phyloP scores from a whole-genome alignment of 75 land plant species.

The Selaginella tamariscina region DNA sequence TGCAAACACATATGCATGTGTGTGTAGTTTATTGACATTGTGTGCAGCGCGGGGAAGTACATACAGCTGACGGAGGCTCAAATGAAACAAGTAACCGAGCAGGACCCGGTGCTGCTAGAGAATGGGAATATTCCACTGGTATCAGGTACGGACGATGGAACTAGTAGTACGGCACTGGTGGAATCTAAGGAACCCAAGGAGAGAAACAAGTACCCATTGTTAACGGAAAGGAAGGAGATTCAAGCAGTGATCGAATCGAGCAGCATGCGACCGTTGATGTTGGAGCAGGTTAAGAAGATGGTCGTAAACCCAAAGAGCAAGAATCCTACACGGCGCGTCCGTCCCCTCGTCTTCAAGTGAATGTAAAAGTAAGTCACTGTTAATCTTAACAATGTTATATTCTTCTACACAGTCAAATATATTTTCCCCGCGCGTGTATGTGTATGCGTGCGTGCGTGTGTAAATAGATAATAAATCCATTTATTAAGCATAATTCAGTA shows the following conservation, averaged over 20 bases:
- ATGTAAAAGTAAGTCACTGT: too few relatives aligned
- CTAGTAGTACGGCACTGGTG: background rate
- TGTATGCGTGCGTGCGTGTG: too few relatives aligned
- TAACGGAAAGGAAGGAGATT: background rate
- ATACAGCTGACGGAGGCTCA: conserved; percentile 24
- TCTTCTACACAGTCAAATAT: too few relatives aligned
- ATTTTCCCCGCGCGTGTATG: too few relatives aligned
- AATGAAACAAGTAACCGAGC: conserved; percentile 6
- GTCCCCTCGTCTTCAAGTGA: background rate
- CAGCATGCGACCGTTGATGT: background rate
- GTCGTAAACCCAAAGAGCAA: background rate
- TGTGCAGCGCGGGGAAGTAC: conserved; percentile 23
- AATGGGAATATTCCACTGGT: background rate
- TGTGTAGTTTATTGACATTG: background rate
- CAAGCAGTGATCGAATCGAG: background rate
- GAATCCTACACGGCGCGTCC: background rate
- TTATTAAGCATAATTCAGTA: too few relatives aligned
- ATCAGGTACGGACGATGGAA: background rate
- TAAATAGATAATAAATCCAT: too few relatives aligned
- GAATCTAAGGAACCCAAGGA: background rate
- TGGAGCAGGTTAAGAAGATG: background rate
- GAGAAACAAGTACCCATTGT: background rate
- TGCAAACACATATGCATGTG: background rate
- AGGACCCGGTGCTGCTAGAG: background rate
- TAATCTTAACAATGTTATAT: too few relatives aligned